A percentile compares a stretch with the other conserved stretches of the same genome.
Evolutionary conservation across 73 alveolate species (phyloP).

Genomic region (Durusdinium trenchii): DNA sequence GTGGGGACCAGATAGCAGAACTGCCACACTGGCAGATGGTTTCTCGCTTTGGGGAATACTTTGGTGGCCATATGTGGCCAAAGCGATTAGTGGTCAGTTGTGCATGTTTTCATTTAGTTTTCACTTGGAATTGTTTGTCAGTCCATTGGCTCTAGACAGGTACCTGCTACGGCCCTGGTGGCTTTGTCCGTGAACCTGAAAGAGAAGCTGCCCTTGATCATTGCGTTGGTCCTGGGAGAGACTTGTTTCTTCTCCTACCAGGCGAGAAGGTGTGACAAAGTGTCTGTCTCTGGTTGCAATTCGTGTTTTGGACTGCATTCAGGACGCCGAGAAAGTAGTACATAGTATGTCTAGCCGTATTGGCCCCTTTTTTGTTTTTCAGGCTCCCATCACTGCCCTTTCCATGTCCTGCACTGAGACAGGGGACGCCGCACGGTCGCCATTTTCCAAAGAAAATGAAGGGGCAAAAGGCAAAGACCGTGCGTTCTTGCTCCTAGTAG

Average conservation of each 20-base stretch:
- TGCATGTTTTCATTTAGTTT: background rate
- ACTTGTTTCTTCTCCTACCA: conserved; percentile 74
- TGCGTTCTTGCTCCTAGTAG: background rate
- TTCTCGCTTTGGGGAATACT: too few relatives aligned
- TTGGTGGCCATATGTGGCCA: too few relatives aligned
- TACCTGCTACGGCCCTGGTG: conserved; percentile 47
- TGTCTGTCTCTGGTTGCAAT: background rate
- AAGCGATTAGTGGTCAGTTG: background rate
- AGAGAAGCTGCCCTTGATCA: conserved; percentile 11
- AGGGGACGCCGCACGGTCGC: background rate
- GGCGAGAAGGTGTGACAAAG: background rate
- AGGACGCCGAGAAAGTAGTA: too few relatives aligned
- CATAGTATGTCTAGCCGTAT: too few relatives aligned
- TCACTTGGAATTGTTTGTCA: background rate
- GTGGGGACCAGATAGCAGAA: too few relatives aligned
- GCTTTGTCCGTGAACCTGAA: conserved; percentile 50
- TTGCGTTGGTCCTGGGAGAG: conserved; percentile 50
- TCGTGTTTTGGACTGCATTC: background rate
- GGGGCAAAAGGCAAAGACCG: background rate
- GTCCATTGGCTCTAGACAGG: background rate
- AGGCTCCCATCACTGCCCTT: conserved; percentile 79
- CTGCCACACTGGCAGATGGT: too few relatives aligned
- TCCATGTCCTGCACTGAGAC: conserved; percentile 26
- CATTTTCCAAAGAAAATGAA: background rate
- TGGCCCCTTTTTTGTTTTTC: background rate